Evolutionary conservation across 1,139 yeast genomes (phyloP).

Genomic region (Magnusiomyces tetraspermus): DNA sequence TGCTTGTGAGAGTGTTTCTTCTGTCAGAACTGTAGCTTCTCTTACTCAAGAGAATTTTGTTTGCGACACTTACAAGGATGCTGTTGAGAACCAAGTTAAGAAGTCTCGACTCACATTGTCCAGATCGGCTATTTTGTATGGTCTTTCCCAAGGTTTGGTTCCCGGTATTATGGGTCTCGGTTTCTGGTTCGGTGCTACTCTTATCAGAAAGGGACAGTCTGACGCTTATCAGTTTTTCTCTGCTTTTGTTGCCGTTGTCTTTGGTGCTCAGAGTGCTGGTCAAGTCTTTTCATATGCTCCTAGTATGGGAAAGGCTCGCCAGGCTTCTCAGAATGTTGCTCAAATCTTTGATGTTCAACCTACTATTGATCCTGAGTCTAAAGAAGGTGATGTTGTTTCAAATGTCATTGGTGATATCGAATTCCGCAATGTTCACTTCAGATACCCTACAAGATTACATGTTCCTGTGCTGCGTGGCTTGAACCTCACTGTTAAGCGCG

Average conservation of each 20-base stretch:
- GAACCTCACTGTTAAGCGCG: conserved; percentile 57
- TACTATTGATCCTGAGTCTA: conserved; percentile 42
- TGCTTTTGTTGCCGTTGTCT: conserved; percentile 45
- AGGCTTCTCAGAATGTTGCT: conserved; percentile 70
- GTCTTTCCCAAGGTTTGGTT: conserved; percentile 32
- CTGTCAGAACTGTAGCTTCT: conserved; percentile 34
- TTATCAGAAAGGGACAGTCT: conserved; percentile 24
- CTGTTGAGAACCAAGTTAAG: conserved; percentile 27
- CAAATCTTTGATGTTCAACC: conserved; percentile 64
- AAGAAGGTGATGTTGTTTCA: conserved; percentile 39
- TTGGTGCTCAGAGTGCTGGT: conserved; percentile 79
- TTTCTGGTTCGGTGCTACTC: conserved; percentile 35
- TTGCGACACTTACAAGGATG: conserved; percentile 22
- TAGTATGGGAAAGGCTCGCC: conserved; percentile 42
- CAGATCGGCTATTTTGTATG: conserved; percentile 29
- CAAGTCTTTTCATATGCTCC: conserved; percentile 84
- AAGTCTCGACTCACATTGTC: conserved; percentile 24
- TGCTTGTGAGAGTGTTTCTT: conserved; percentile 32
- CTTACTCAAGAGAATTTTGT: conserved; percentile 33
- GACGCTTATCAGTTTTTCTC: conserved; percentile 29
- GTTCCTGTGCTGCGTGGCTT: conserved; percentile 61
- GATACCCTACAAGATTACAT: conserved; percentile 78
- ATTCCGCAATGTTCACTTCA: conserved; percentile 56
- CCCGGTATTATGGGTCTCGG: conserved; percentile 36
- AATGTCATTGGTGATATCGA: conserved; percentile 47